Base-by-base conservation (phyloP, 345 rosid species). In the Moricandia moricandioides region DNA sequence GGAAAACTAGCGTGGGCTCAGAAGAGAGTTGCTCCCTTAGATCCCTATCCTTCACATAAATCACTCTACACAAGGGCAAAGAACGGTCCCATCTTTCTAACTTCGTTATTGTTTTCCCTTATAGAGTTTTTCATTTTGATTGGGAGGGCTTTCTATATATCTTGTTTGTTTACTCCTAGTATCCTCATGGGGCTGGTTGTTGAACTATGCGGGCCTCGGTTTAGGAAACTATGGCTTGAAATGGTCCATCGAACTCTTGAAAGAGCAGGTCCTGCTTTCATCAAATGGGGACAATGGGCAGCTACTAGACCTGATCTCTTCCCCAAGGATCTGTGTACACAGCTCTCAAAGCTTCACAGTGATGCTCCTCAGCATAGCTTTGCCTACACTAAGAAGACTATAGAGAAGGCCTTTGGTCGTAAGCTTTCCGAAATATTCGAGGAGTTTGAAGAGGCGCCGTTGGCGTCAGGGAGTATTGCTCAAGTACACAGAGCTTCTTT, bases 221-320 rank as follows among this genome's bases (percentile, higher is more conserved):
- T 85, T 75, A 87, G 98, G 83, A 85, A 83, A 70, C 8, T 76
- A 24, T 96, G 96, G 94, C 93, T 96, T 79, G 84, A 61, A 77
- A 77, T 86, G 65, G 83, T 96, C 61, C 99, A 80, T 72, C 84
- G 84, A 54, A 87, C 98, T 1, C 78, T 96, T 33, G 97, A 91
- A 72, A 81, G 69, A 60, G 98, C 99, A 35, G 99, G 99, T 51
- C 98, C 99, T 45, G 99, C 99, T 31, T 92, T 96, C 77, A 96
- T 96, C 73, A 96, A 96, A 85, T 96, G 99, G 99, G 99, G 99
- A 60, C 99, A 96, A 64, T 96, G 99, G 99, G 99, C 98, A 49
- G 99, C 99, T 9, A 88, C 98, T 4, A 82, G 99, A 69, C 99
- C 99, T 1, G 99, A 96, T 81, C 93, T 96, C 62, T 96, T 96